Evolutionary conservation across 768 basidiomycete species (phyloP).

Genomic region (Lyophyllum shimeji): DNA sequence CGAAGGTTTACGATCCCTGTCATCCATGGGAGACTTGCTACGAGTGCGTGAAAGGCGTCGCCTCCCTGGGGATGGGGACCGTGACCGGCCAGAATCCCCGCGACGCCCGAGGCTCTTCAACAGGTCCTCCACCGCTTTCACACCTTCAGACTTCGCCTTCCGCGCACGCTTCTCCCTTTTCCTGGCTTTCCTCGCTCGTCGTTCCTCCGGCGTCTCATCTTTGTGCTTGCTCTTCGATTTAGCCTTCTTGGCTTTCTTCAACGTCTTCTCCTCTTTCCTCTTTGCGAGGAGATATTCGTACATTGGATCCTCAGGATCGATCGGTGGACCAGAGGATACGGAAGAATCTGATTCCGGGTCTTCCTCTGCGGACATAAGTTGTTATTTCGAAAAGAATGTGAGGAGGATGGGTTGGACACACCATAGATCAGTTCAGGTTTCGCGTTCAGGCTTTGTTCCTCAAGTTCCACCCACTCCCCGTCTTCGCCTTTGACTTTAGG

Average conservation of each 20-base stretch:
- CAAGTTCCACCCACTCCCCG: slow-evolving; percentile 84
- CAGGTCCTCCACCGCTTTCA: slow-evolving; percentile 68
- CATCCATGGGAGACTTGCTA: slow-evolving; percentile 14
- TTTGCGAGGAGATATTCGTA: slow-evolving; percentile 84
- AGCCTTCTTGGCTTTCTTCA: slow-evolving; percentile 60
- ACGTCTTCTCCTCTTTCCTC: slow-evolving; percentile 66
- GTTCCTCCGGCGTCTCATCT: slow-evolving; percentile 79
- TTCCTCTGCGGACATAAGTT: slow-evolving; percentile 36
- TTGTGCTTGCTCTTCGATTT: slow-evolving; percentile 70
- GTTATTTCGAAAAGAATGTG: not conserved
- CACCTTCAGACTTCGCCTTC: slow-evolving; percentile 60
- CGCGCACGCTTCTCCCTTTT: slow-evolving; percentile 64
- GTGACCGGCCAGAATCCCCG: slow-evolving; percentile 18
- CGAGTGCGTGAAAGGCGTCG: slow-evolving; percentile 15
- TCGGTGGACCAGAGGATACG: slow-evolving; percentile 58
- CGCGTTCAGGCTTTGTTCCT: slow-evolving; percentile 87
- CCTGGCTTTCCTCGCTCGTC: slow-evolving; percentile 68
- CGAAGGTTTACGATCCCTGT: slow-evolving; percentile 7
- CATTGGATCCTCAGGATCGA: slow-evolving; percentile 99
- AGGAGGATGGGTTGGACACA: slow-evolving; percentile 26
- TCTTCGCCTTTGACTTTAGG: slow-evolving; percentile 72
- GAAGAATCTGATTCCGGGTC: slow-evolving; percentile 64
- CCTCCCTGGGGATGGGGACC: slow-evolving; percentile 18
- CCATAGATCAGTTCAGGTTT: slow-evolving; percentile 71
- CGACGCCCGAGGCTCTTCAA: slow-evolving; percentile 48